Conservation (phyloP, 1,284 basidiomycete genomes). For the Pulveroboletus ridleyi region DNA sequence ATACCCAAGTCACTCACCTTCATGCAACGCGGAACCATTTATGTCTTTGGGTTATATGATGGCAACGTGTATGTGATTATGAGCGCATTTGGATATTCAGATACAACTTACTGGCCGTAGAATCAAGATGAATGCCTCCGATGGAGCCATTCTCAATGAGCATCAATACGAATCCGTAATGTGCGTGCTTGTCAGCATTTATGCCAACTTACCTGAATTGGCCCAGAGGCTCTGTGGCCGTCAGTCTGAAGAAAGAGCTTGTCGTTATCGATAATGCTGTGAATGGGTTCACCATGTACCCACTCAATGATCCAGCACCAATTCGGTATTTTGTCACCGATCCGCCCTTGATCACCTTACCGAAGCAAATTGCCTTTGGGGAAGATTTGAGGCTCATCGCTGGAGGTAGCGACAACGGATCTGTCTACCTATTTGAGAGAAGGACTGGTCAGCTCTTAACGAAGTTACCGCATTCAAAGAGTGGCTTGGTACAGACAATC, state of each 20-base stretch:
- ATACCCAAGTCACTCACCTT: too few relatives aligned
- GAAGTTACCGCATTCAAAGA: too few relatives aligned
- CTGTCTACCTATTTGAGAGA: slow-evolving; percentile 20
- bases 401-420: slow-evolving; percentile 17
- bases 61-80: slow-evolving; percentile 1
- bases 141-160: slow-evolving; percentile 10
- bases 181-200: slow-evolving; percentile 3
- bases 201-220: not conserved
- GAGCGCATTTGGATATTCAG: too few relatives aligned
- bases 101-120: slow-evolving; percentile 2
- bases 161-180: slow-evolving; percentile 20
- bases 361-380: slow-evolving; percentile 22
- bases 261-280: too few relatives aligned
- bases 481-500: too few relatives aligned
- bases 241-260: not conserved
- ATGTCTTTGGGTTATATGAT: too few relatives aligned
- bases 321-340: slow-evolving; percentile 14
- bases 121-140: slow-evolving; percentile 13
- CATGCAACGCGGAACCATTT: too few relatives aligned
- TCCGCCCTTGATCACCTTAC: slow-evolving; percentile 1
- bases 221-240: slow-evolving; percentile 2
- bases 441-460: not conserved
- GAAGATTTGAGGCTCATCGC: slow-evolving; percentile 19
- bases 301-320: not conserved
- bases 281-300: too few relatives aligned